phyloP scores from a whole-genome alignment of 2,329 filamentous ascomycete species.

The Fusarium burgessii region DNA sequence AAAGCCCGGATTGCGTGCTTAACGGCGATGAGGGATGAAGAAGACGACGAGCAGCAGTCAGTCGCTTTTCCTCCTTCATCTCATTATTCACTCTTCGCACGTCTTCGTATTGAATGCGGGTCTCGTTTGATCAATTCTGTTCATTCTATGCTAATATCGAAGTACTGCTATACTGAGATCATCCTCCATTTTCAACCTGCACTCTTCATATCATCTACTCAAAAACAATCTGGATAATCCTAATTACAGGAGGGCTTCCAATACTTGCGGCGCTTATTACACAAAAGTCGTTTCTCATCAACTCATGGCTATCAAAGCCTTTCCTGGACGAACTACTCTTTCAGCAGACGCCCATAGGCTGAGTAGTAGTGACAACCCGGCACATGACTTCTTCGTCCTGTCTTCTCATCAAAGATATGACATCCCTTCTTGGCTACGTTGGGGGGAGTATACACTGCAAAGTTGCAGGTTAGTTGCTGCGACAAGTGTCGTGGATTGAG shows the following conservation, averaged over 20 bases:
- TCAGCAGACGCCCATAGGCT: slow-evolving; percentile 64
- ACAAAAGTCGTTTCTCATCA: slow-evolving; percentile 40
- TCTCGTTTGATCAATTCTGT: slow-evolving; percentile 27
- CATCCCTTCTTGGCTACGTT: slow-evolving; percentile 88
- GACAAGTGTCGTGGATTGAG: slow-evolving; percentile 47
- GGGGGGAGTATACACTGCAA: slow-evolving; percentile 82
- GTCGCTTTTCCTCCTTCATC: slow-evolving; percentile 33
- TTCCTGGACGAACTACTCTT: slow-evolving; percentile 46
- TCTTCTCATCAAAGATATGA: slow-evolving; percentile 81
- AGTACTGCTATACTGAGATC: slow-evolving; percentile 19
- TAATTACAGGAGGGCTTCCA: slow-evolving; percentile 11
- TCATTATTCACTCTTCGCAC: slow-evolving; percentile 28
- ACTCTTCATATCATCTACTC: slow-evolving; percentile 1
- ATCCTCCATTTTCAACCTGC: neutral
- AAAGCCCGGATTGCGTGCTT: slow-evolving; percentile 40
- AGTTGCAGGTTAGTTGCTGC: slow-evolving; percentile 47
- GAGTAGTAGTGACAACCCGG: slow-evolving; percentile 80
- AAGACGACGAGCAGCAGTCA: slow-evolving; percentile 18
- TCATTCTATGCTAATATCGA: slow-evolving; percentile 36
- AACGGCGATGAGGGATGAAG: slow-evolving; percentile 11
- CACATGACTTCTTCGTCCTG: slow-evolving; percentile 79
- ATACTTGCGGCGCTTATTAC: slow-evolving; percentile 31
- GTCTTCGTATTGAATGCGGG: slow-evolving; percentile 31
- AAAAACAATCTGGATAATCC: slow-evolving; percentile 12
- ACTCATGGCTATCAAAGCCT: slow-evolving; percentile 11